Percentiles rank a stretch among this genome's conserved stretches.
Conservation (phyloP, 2,329 filamentous ascomycete genomes). For the Aphanoascus verrucosus region DNA sequence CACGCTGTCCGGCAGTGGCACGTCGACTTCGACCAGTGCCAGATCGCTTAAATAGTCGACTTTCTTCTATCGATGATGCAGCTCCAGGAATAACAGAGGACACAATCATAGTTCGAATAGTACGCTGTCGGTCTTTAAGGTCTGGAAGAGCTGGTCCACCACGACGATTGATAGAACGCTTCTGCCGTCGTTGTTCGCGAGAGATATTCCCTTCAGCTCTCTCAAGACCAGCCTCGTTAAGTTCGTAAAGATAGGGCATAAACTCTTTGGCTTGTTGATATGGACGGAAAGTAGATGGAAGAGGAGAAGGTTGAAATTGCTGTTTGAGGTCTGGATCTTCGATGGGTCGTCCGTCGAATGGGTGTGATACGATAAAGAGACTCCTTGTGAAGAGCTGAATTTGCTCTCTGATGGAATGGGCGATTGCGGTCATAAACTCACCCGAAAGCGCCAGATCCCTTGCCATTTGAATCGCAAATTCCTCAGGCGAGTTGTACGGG, state of each 20-base stretch:
- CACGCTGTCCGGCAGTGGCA: slow-evolving; percentile 43
- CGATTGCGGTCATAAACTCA: slow-evolving; percentile 94
- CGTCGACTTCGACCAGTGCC: slow-evolving; percentile 51
- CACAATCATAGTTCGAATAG: slow-evolving; percentile 82
- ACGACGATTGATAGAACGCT: slow-evolving; percentile 84
- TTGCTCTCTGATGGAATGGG: slow-evolving; percentile 94
- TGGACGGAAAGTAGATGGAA: slow-evolving; percentile 74
- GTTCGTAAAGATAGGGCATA: slow-evolving; percentile 83
- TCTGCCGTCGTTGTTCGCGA: slow-evolving; percentile 85
- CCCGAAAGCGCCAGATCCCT: slow-evolving; percentile 81
- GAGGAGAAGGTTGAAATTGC: slow-evolving; percentile 74
- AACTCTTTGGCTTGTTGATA: slow-evolving; percentile 91
- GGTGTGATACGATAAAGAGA: slow-evolving; percentile 83
- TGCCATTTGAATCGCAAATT: slow-evolving; percentile 83
- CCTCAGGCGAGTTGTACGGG: slow-evolving; percentile 82
- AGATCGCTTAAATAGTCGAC: slow-evolving; percentile 71
- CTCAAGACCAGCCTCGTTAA: slow-evolving; percentile 82
- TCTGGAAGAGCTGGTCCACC: slow-evolving; percentile 92
- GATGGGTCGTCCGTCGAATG: slow-evolving; percentile 85
- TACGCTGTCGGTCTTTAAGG: slow-evolving; percentile 85
- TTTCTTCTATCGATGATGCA: slow-evolving; percentile 68
- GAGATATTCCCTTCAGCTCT: slow-evolving; percentile 86
- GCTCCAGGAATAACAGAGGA: slow-evolving; percentile 87
- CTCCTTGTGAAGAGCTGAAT: slow-evolving; percentile 88
- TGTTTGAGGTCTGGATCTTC: slow-evolving; percentile 83